Conservation (phyloP, 305 asterid genomes). For the Fraxinus nigra region DNA sequence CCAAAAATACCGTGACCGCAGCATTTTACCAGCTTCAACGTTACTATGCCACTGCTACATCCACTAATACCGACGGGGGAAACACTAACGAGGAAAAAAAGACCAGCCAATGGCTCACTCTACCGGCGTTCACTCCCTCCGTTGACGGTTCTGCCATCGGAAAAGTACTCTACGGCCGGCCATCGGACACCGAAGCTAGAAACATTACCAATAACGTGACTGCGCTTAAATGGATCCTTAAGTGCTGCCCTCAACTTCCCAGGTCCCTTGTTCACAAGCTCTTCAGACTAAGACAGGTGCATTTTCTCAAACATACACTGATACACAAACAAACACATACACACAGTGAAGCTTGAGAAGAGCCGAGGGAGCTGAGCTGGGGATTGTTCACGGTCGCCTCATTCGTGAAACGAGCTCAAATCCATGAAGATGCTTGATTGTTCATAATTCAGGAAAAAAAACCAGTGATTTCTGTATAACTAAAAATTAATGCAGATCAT, state of each 20-base stretch:
- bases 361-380: neutral
- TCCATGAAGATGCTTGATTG: neutral
- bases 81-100: slow-evolving; percentile 27
- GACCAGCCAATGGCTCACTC: slow-evolving; percentile 47
- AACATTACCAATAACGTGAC: slow-evolving; percentile 33
- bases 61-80: slow-evolving; percentile 18
- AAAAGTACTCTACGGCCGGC: slow-evolving; percentile 36
- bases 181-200: slow-evolving; percentile 16
- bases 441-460: neutral
- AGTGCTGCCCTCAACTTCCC: slow-evolving; percentile 82
- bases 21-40: slow-evolving; percentile 12
- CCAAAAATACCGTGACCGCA: neutral
- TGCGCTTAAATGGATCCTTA: slow-evolving; percentile 73
- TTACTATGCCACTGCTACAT: slow-evolving; percentile 31
- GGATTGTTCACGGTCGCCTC: neutral
- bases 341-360: neutral
- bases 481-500: neutral
- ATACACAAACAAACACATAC: neutral
- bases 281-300: slow-evolving; percentile 78
- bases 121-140: slow-evolving; percentile 62
- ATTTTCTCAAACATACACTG: neutral
- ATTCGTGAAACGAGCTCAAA: neutral
- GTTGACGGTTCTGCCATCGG: slow-evolving; percentile 56
- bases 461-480: neutral
- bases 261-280: slow-evolving; percentile 80